Evolutionary conservation across 768 basidiomycete species (phyloP), one percentile per base, ranked within the genome.

Genomic region (Termitomyces sp.): DNA sequence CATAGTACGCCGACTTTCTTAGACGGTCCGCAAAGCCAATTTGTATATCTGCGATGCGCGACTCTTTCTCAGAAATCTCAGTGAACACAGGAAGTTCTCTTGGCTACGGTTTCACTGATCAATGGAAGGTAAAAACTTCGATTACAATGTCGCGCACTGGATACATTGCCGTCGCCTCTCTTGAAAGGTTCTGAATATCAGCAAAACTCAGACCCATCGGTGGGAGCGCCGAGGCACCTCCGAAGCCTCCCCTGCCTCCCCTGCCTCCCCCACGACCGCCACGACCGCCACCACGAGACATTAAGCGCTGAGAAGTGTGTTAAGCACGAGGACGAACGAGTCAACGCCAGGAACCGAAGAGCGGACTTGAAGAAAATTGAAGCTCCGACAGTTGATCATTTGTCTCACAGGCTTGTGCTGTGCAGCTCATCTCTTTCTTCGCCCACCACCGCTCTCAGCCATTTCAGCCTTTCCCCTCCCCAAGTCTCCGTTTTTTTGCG

Each of bases 201-300:
- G 86, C 82, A 67, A 89, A 90, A 6, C 86, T 85, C 31, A 93
- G 79, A 19, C 92, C 91, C 85, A 91, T 89, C 0, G 90, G 89
- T 3, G 84, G 85, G 37, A 80, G 77, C 69, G 58, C 70, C 59
- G 68, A 66, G 50, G 77, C 72, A 27, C 84, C 82, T 19, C 82
- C 82, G 64, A 82, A 80, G 5, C 83, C 82, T 8, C 87, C 85
- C 58, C 89, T 71, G 4, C 88, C 83, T 17, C 85, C 82, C 32
- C 75, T 66, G 27, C 73, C 64, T 21, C 75, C 71, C 21, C 73
- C 69, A 17, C 75, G 66, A 29, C 77, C 67, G 56, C 77, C 75
- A 34, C 78, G 61, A 45, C 69, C 67, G 44, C 69, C 73, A 58
- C 76, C 75, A 58, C 73, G 73, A 68, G 77, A 75, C 78, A 75